A percentile compares a stretch with the other conserved stretches of the same genome.
These are phyloP conservation scores for Viola odorata DNA, from an alignment of 345 rosid species.

Conservation along the genomic window DNA sequence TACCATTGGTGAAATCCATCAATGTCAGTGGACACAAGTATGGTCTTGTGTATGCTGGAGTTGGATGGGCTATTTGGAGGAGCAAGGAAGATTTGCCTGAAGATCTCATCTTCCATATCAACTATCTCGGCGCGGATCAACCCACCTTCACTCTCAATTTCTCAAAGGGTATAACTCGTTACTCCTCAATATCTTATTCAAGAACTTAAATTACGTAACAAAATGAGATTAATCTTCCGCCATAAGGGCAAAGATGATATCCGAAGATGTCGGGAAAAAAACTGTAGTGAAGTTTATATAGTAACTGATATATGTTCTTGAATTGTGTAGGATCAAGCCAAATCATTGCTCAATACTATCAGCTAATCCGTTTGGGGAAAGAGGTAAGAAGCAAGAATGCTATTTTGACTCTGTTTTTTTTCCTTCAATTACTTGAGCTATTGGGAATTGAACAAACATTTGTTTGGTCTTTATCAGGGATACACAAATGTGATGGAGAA, in stretches of 20 bases:
- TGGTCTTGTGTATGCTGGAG: slow-evolving; percentile 82
- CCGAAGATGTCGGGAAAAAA: not conserved
- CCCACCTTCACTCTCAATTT: slow-evolving; percentile 80
- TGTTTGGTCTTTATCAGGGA: slow-evolving; percentile 30
- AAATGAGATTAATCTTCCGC: too few relatives aligned
- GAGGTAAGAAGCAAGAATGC: slow-evolving; percentile 41
- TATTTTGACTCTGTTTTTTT: not conserved
- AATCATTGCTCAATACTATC: slow-evolving; percentile 89
- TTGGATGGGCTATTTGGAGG: slow-evolving; percentile 96
- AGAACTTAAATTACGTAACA: too few relatives aligned
- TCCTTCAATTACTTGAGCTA: too few relatives aligned
- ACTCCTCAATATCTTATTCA: not conserved
- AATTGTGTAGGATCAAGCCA: slow-evolving; percentile 58
- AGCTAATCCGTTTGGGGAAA: slow-evolving; percentile 71
- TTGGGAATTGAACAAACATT: not conserved
- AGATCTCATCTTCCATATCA: slow-evolving; percentile 58
- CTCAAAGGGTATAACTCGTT: slow-evolving; percentile 49
- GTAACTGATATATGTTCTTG: not conserved
- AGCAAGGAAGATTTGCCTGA: slow-evolving; percentile 78
- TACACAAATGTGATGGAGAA: slow-evolving; percentile 90
- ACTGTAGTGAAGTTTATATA: too few relatives aligned
- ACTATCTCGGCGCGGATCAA: too few relatives aligned
- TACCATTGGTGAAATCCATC: slow-evolving; percentile 83
- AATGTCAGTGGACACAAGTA: slow-evolving; percentile 70
- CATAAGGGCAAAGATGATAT: too few relatives aligned